phyloP scores from a whole-genome alignment of 176 grass and related monocot species.

The Bolboschoenus planiculmis region DNA sequence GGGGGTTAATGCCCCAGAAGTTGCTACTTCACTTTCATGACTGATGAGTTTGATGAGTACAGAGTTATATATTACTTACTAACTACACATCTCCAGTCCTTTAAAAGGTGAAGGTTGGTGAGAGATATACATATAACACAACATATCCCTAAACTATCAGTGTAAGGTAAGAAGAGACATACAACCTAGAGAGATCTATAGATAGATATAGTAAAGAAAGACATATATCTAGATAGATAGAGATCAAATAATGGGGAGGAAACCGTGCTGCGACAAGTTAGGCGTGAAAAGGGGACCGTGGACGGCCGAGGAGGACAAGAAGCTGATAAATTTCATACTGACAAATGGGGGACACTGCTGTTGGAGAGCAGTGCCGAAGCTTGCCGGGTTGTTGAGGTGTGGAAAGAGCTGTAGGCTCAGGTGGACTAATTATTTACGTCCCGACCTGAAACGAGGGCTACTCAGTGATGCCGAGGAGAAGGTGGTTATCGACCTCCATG shows the following conservation, averaged over 20 bases:
- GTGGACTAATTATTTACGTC: conserved; percentile 91
- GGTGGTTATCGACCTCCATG: conserved; percentile 82
- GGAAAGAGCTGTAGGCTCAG: conserved; percentile 95
- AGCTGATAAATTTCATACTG: conserved; percentile 78
- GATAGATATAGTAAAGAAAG: neutral
- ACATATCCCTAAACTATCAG: neutral
- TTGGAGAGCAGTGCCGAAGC: conserved; percentile 86
- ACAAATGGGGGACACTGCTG: conserved; percentile 72
- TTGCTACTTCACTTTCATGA: conserved; percentile 20
- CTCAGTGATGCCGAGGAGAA: conserved; percentile 83
- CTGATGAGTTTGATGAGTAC: neutral
- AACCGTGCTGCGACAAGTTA: conserved; percentile 89
- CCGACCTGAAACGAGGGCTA: conserved; percentile 83
- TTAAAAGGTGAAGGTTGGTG: conserved; percentile 21
- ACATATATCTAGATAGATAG: neutral
- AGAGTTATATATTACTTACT: conserved; percentile 12
- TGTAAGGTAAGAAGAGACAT: conserved; percentile 10
- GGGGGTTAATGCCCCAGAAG: neutral
- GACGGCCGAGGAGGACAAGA: conserved; percentile 84
- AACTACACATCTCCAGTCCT: neutral
- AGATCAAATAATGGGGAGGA: conserved; percentile 49
- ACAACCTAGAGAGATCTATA: neutral
- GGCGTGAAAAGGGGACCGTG: conserved; percentile 80
- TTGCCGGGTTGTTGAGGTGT: conserved; percentile 71
- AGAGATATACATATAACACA: too few relatives aligned